Evolutionary conservation across 352 stramenopile genomes (phyloP), one percentile per base, ranked within the genome.

Genomic region (Elongisporangium undulatum): DNA sequence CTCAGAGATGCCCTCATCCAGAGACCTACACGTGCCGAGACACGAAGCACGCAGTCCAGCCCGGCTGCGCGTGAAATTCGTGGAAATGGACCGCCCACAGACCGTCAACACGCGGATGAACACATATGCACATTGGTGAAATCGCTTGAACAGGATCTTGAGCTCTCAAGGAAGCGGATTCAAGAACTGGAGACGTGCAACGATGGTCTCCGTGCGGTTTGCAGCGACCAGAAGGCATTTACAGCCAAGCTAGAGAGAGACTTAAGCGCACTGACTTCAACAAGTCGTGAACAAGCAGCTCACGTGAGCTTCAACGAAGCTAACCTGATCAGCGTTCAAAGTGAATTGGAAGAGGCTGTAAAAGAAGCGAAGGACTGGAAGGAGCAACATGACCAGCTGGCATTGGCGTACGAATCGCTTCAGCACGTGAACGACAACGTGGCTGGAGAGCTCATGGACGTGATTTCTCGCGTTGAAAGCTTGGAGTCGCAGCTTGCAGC

Each of bases 361-460:
- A 6, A 53, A 5, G 49, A 53, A 24, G 22, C 22, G 15, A 53
- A 53, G 7, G 49, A 53, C 19, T 53, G 49, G 49, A 53, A 53
- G 22, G 19, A 24, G 22, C 19, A 53, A 13, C 49, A 53, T 53
- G 19, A 26, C 7, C 29, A 41, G 13, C 29, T 41, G 29, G 29
- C 29, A 15, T 9, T 41, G 29, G 29, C 29, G 5, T 41, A 41
- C 29, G 29, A 41, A 41, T 41, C 29, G 9, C 29, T 41, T 41
- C 29, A 41, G 8, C 4, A 41, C 13, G 8, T 41, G 9, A 41
- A 41, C 29, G 29, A 41, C 29, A 41, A 13, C 29, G 29, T 41
- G 5, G 29, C 29, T 41, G 29, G 29, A 41, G 29, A 41, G 29
- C 29, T 41, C 29, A 41, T 41, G 29, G 29, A 41, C 8, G 29